Conservation (phyloP, 1,284 basidiomycete genomes). For the Sphagnurus paluster region DNA sequence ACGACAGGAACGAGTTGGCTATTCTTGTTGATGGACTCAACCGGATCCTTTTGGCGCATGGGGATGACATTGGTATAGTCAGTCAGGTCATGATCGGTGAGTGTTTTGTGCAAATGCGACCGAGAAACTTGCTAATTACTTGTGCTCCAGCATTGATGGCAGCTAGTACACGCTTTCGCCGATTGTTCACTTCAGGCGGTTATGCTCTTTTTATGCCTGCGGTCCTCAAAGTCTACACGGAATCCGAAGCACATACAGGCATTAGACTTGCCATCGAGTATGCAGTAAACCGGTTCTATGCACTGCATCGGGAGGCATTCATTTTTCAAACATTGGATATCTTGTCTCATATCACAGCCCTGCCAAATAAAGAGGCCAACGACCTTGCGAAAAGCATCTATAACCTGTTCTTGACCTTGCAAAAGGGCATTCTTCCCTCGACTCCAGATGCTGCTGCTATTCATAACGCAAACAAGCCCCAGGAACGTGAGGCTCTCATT, state of each 20-base stretch:
- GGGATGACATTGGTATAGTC: constrained; percentile 71
- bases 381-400: constrained; percentile 56
- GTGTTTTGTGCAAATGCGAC: constrained; percentile 24
- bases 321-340: constrained; percentile 74
- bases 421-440: constrained; percentile 36
- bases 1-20: constrained; percentile 70
- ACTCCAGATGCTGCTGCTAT: constrained; percentile 66
- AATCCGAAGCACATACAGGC: constrained; percentile 51
- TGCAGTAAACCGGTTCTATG: constrained; percentile 70
- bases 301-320: constrained; percentile 74
- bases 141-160: constrained; percentile 55
- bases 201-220: constrained; percentile 74
- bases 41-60: constrained; percentile 64
- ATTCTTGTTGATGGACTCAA: constrained; percentile 71
- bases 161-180: constrained; percentile 75
- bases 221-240: constrained; percentile 66
- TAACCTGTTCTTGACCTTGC: constrained; percentile 56
- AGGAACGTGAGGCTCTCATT: constrained; percentile 74
- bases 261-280: constrained; percentile 74
- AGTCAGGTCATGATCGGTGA: constrained; percentile 70
- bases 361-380: constrained; percentile 47
- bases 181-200: constrained; percentile 70
- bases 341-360: constrained; percentile 53
- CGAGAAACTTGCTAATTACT: constrained; percentile 10
- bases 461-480: constrained; percentile 59